Evolutionary conservation across 2,329 filamentous ascomycete species (phyloP), one percentile per base, ranked within the genome.

Genomic region (Xylaria sp.): DNA sequence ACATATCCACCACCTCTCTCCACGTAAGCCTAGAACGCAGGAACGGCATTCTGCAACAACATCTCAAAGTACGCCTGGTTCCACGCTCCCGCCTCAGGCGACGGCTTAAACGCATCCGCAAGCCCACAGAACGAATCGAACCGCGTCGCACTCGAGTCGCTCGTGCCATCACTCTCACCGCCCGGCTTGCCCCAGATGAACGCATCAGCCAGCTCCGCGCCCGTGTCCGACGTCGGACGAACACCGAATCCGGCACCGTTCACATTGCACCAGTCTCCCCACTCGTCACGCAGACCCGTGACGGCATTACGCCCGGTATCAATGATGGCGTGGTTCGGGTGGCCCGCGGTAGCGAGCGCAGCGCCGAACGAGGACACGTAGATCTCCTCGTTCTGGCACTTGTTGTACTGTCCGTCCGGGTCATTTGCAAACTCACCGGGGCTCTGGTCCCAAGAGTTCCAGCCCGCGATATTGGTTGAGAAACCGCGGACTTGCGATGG

Each of bases 21-120:
- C 7, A 37, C 16, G 37, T 7, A 46, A 6, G 10, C 49, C 58
- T 71, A 72, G 69, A 83, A 82, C 1, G 76, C 68, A 37, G 82
- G 82, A 67, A 79, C 78, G 61, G 82, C 80, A 67, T 84, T 84
- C 67, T 75, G 76, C 61, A 85, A 75, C 10, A 85, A 74, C 73
- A 81, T 79, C 73, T 78, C 80, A 68, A 85, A 84, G 75, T 84
- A 85, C 47, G 76, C 78, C 74, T 85, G 77, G 76, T 88, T 88
- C 87, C 87, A 91, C 23, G 79, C 76, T 50, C 88, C 87, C n/a
- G 88, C 87, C 75, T 90, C 85, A 56, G 87, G 87, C 1, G 87
- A 84, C 11, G 87, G 87, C 73, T 84, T 75, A 60, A 87, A 77
- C 13, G 86, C 75, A 67, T 83, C 80, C 16, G 72, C 63, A 49